A percentile compares a stretch with the other conserved stretches of the same genome.
Evolutionary conservation across 495 filamentous ascomycete genomes (phyloP).

Genomic region (Entonaema liquescens): DNA sequence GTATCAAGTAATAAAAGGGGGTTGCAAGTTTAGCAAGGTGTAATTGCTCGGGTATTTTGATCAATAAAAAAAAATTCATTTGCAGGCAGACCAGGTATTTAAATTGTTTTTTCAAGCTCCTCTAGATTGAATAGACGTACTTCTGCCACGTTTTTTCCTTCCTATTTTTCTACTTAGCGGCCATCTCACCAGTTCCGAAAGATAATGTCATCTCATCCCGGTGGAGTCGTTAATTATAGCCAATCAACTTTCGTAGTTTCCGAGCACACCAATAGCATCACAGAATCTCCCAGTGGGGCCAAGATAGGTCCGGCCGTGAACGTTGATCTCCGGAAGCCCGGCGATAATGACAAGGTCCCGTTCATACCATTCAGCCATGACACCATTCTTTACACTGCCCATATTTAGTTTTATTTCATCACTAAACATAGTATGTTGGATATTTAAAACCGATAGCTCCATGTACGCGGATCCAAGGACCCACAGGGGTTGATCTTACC

Average conservation of each 20-base stretch:
- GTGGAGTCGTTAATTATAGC: not conserved
- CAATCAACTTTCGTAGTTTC: conserved; percentile 23
- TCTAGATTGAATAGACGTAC: not conserved
- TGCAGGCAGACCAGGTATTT: not conserved
- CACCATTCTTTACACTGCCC: not conserved
- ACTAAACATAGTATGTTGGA: not conserved
- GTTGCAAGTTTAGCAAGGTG: not conserved
- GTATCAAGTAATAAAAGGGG: not conserved
- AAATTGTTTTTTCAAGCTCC: not conserved
- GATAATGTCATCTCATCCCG: not conserved
- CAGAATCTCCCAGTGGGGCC: not conserved
- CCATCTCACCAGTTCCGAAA: not conserved
- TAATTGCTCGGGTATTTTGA: not conserved
- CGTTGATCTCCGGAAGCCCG: not conserved
- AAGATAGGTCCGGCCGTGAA: not conserved
- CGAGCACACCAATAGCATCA: conserved; percentile 19
- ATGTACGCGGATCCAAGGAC: not conserved
- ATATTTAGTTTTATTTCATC: not conserved
- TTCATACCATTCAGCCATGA: not conserved
- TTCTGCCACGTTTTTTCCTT: too few species aligned
- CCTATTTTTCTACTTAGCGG: not conserved
- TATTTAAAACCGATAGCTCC: not conserved
- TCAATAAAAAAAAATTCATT: not conserved
- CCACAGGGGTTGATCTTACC: not conserved
- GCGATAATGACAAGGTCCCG: not conserved